These are phyloP conservation scores for Ascochyta viciae-villosae DNA, from an alignment of 2,329 filamentous ascomycete species.

Conservation along the genomic window DNA sequence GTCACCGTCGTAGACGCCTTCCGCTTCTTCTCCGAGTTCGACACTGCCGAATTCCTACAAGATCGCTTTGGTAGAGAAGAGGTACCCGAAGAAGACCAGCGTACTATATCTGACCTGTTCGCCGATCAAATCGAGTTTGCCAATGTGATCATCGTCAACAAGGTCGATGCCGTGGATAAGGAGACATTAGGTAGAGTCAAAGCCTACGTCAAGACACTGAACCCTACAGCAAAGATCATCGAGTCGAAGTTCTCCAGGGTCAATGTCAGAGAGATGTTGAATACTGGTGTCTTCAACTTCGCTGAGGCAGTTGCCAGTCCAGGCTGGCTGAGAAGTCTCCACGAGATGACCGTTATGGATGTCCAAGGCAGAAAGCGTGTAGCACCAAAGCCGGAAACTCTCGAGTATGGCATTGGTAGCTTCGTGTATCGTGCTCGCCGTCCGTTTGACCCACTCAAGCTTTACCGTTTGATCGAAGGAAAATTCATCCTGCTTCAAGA, in stretches of 20 bases:
- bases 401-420: slow-evolving; percentile 75
- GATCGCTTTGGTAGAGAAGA: slow-evolving; percentile 66
- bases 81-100: slow-evolving; percentile 68
- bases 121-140: slow-evolving; percentile 81
- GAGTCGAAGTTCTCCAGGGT: slow-evolving; percentile 66
- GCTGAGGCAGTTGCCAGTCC: slow-evolving; percentile 69
- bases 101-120: slow-evolving; percentile 77
- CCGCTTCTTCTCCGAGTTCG: slow-evolving; percentile 74
- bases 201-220: slow-evolving; percentile 66
- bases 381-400: slow-evolving; percentile 72
- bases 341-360: slow-evolving; percentile 70
- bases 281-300: slow-evolving; percentile 70
- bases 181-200: slow-evolving; percentile 57
- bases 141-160: slow-evolving; percentile 75
- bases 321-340: slow-evolving; percentile 74
- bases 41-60: slow-evolving; percentile 72
- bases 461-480: slow-evolving; percentile 52
- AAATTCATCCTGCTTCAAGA: slow-evolving; percentile 54
- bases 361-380: slow-evolving; percentile 62
- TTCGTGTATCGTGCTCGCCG: slow-evolving; percentile 70
- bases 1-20: slow-evolving; percentile 78
- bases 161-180: slow-evolving; percentile 66
- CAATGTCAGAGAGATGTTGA: slow-evolving; percentile 68
- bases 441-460: slow-evolving; percentile 51
- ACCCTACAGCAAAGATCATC: slow-evolving; percentile 70